Evolutionary conservation across 139 green algal genomes (phyloP).

Genomic region (Coelastrella sp.): DNA sequence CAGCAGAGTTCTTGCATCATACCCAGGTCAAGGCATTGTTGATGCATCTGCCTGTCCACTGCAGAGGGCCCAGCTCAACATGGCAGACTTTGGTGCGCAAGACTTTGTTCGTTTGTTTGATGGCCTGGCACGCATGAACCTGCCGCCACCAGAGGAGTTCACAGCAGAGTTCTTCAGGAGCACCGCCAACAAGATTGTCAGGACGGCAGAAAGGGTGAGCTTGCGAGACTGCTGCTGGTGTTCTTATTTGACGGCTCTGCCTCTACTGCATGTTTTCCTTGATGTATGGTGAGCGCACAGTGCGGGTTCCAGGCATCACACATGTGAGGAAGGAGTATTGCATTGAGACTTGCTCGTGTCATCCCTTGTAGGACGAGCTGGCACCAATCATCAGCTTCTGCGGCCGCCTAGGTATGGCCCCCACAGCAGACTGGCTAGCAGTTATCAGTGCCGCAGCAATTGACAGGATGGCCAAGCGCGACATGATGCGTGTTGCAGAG

Average conservation of each 20-base stretch:
- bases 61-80: neutral
- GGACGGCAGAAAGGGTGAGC: conserved; percentile 8
- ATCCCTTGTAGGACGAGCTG: conserved; percentile 30
- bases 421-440: conserved; percentile 33
- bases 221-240: neutral
- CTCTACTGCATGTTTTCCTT: too few species aligned
- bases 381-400: conserved; percentile 4
- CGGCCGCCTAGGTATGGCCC: conserved; percentile 26
- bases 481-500: neutral
- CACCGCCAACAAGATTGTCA: conserved; percentile 6
- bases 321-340: too few species aligned
- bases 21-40: too few species aligned
- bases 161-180: conserved; percentile 21
- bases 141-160: conserved; percentile 9
- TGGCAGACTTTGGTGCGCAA: neutral
- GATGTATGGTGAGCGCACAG: too few species aligned
- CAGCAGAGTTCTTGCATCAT: too few species aligned
- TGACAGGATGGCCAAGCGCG: neutral
- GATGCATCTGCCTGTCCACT: neutral
- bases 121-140: neutral
- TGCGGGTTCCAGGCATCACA: too few species aligned
- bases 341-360: too few species aligned
- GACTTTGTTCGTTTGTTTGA: conserved; percentile 33
- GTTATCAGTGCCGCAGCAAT: neutral
- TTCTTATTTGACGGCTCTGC: neutral